Evolutionary conservation across 495 filamentous ascomycete genomes (phyloP).

Genomic region (Parachaetomium inaequale): DNA sequence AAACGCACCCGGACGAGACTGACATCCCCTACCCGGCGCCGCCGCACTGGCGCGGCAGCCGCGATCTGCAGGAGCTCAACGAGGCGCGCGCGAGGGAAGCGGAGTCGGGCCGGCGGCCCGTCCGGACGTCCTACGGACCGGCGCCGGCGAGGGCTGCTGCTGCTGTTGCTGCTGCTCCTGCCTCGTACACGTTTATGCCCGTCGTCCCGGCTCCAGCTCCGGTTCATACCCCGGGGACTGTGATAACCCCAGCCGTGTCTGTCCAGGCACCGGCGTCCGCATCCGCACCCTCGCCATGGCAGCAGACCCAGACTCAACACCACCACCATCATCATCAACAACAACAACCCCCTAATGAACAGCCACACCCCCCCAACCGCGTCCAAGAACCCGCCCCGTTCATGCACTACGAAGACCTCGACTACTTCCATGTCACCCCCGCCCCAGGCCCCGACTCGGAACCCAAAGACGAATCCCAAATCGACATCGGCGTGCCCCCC

Average conservation of each 20-base stretch:
- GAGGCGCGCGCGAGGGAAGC: slow-evolving; percentile 22
- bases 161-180: neutral
- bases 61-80: slow-evolving; percentile 22
- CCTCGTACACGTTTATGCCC: neutral
- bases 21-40: slow-evolving; percentile 10
- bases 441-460: slow-evolving; percentile 8
- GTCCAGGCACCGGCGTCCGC: too few species aligned
- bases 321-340: too few species aligned
- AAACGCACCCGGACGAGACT: neutral
- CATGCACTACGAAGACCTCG: slow-evolving; percentile 37
- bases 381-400: slow-evolving; percentile 15
- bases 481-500: neutral
- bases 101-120: slow-evolving; percentile 4
- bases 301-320: neutral
- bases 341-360: neutral
- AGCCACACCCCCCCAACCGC: neutral
- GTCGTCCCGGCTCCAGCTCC: neutral
- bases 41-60: slow-evolving; percentile 19
- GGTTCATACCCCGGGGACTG: neutral
- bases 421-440: too few species aligned
- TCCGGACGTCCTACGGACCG: slow-evolving; percentile 19
- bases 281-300: neutral
- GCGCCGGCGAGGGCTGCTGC: slow-evolving; percentile 7
- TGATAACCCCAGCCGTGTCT: slow-evolving; percentile 8
- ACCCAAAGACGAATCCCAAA: slow-evolving; percentile 20